Conservation (phyloP, 257 asterid species). For the Nicotiana attenuata region DNA sequence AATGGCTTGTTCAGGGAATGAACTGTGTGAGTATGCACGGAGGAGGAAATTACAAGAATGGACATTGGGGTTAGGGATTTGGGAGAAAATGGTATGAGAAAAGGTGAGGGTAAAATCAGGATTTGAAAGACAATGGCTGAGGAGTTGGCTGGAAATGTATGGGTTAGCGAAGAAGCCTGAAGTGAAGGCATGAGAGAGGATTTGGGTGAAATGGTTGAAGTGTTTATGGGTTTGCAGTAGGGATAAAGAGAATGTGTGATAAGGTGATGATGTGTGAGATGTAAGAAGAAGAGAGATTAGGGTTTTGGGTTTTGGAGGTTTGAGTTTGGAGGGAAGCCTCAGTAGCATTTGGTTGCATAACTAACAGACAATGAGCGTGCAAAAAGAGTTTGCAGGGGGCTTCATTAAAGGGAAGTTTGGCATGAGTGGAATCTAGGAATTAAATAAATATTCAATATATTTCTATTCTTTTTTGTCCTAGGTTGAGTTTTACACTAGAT, state of each 20-base stretch:
- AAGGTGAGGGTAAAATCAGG: neutral
- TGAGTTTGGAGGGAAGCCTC: conserved; percentile 8
- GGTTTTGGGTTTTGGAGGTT: neutral
- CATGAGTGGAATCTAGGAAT: too few relatives aligned
- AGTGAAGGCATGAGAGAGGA: conserved; percentile 11
- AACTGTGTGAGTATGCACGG: conserved; percentile 13
- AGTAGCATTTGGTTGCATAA: neutral
- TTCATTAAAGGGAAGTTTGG: neutral
- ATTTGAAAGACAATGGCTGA: conserved; percentile 8
- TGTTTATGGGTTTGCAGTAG: neutral
- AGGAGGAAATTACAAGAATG: conserved; percentile 16
- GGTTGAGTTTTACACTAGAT: too few relatives aligned
- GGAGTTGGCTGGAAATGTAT: conserved; percentile 17
- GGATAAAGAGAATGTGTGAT: neutral
- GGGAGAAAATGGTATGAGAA: conserved; percentile 14
- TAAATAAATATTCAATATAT: too few relatives aligned
- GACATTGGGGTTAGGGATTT: conserved; percentile 15
- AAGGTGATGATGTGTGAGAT: neutral
- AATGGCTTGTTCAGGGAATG: neutral
- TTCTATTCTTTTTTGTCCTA: too few relatives aligned
- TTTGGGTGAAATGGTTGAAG: conserved; percentile 12
- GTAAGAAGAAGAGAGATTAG: neutral
- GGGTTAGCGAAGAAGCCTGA: conserved; percentile 11
- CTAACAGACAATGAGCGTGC: too few relatives aligned
- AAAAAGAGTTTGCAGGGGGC: too few relatives aligned